Evolutionary conservation across 495 filamentous ascomycete species (phyloP), one percentile per base, ranked within the genome.

Genomic region (Hypoxylon crocopeplum): DNA sequence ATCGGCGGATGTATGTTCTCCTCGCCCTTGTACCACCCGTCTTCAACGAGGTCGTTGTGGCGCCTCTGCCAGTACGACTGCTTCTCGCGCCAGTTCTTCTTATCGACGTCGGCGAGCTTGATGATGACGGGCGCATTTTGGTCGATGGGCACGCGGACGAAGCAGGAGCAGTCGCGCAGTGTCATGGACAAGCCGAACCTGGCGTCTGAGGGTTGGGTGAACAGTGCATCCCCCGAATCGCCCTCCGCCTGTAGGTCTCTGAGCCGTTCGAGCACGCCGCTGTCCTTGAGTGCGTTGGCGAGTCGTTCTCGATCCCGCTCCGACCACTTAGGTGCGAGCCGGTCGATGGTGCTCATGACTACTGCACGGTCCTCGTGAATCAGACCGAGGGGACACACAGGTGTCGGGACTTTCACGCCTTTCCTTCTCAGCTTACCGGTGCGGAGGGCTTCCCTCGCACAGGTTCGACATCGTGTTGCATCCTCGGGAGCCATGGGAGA

Each of bases 121-220:
- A 90, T 87, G 66, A 93, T 87, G 0, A 94, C 79, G 1, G 58
- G 40, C 65, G 67, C 20, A 66, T 73, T 66, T 72, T 41, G 0
- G 7, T 68, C 50, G 24, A 59, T 25, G 13, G 75, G 73, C 62
- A 91, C 80, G 74, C 83, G 85, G 40, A 96, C 69, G 69, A 89
- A 97, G 54, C 94, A 79, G 0, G 90, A 92, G 70, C 92, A 93
- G 72, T 98, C 93, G 41, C 93, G 75, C 44, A 97, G 62, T 17
- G 93, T 96, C 93, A 97, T 97, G 12, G 90, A 90, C 2, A 79
- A 64, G 12, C 73, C 66, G 33, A 82, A 74, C 8, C 69, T 41
- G 3, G 61, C 37, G 22, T 75, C 65, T 12, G 66, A 57, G 0
- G 69, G 52, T 19, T 74, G 54, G 0, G 60, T 69, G 1, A 68